These are phyloP conservation scores for Talaromyces borbonicus DNA, from an alignment of 495 filamentous ascomycete genomes.

Conservation along the genomic window DNA sequence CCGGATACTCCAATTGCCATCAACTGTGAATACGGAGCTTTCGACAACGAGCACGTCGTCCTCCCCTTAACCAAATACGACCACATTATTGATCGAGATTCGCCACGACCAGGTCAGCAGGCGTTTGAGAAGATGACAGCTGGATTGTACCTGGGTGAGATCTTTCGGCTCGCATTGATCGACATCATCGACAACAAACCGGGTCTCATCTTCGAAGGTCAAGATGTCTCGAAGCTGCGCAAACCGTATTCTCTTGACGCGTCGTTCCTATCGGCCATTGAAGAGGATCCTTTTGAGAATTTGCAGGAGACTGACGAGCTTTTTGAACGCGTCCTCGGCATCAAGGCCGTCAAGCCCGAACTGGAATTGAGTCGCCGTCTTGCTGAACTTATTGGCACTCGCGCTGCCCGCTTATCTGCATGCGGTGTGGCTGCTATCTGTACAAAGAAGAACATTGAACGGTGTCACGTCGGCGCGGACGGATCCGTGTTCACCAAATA, in stretches of 20 bases:
- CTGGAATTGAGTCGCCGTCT: slow-evolving; percentile 79
- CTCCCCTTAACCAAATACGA: slow-evolving; percentile 82
- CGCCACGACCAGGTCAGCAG: slow-evolving; percentile 90
- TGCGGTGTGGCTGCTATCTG: slow-evolving; percentile 93
- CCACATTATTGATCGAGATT: slow-evolving; percentile 80
- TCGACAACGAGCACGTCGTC: slow-evolving; percentile 92
- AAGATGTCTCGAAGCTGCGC: slow-evolving; percentile 68
- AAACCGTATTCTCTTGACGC: slow-evolving; percentile 83
- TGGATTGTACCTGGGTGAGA: slow-evolving; percentile 87
- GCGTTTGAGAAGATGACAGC: slow-evolving; percentile 98
- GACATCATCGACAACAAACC: slow-evolving; percentile 73
- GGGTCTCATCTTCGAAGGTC: slow-evolving; percentile 68
- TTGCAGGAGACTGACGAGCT: slow-evolving; percentile 73
- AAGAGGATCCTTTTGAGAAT: slow-evolving; percentile 94
- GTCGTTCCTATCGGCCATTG: slow-evolving; percentile 90
- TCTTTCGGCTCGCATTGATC: slow-evolving; percentile 83
- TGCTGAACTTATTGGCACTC: slow-evolving; percentile 88
- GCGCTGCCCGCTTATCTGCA: slow-evolving; percentile 82
- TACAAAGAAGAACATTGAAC: slow-evolving; percentile 81
- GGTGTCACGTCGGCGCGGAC: slow-evolving; percentile 91
- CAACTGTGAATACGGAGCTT: slow-evolving; percentile 98
- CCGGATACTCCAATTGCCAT: slow-evolving; percentile 88
- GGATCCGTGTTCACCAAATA: slow-evolving; percentile 98
- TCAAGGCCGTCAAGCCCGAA: slow-evolving; percentile 60
- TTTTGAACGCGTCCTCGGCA: slow-evolving; percentile 61